Conservation (phyloP, 2,329 filamentous ascomycete genomes). For the Teratosphaeria epicoccoides region DNA sequence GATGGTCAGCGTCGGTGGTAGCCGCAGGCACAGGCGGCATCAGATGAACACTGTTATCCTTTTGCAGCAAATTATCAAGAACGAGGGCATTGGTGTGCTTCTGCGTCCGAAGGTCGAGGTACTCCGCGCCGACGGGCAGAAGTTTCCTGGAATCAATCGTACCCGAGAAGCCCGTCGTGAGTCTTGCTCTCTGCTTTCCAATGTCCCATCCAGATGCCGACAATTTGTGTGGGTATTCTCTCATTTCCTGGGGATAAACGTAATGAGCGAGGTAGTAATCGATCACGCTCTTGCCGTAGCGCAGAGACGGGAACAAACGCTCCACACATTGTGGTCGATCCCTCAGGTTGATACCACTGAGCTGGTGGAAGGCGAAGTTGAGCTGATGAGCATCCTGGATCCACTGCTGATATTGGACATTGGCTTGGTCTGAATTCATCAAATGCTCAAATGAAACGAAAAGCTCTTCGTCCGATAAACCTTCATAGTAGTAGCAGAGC, state of each 20-base stretch:
- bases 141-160: conserved; percentile 56
- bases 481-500: conserved; percentile 56
- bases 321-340: conserved; percentile 13
- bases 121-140: conserved; percentile 51
- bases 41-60: not conserved
- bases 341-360: conserved; percentile 19
- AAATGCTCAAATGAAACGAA: conserved; percentile 25
- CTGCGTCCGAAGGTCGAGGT: conserved; percentile 48
- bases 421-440: conserved; percentile 13
- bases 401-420: conserved; percentile 19
- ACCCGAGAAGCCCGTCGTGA: conserved; percentile 60
- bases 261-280: conserved; percentile 58
- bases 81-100: conserved; percentile 59
- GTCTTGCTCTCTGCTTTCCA: conserved; percentile 38
- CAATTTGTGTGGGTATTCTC: conserved; percentile 53
- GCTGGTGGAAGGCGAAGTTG: conserved; percentile 12
- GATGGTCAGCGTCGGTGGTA: no score
- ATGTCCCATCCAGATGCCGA: conserved; percentile 60
- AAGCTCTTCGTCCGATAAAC: conserved; percentile 38
- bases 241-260: conserved; percentile 55
- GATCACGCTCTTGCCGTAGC: conserved; percentile 43
- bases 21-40: no score
- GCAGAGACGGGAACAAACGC: conserved; percentile 32
- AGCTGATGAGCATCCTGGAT: conserved; percentile 8
- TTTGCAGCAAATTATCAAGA: conserved; percentile 40